A percentile compares a stretch with the other conserved stretches of the same genome.
phyloP scores from a whole-genome alignment of 2,329 filamentous ascomycete species.

The Sarocladium strictum region DNA sequence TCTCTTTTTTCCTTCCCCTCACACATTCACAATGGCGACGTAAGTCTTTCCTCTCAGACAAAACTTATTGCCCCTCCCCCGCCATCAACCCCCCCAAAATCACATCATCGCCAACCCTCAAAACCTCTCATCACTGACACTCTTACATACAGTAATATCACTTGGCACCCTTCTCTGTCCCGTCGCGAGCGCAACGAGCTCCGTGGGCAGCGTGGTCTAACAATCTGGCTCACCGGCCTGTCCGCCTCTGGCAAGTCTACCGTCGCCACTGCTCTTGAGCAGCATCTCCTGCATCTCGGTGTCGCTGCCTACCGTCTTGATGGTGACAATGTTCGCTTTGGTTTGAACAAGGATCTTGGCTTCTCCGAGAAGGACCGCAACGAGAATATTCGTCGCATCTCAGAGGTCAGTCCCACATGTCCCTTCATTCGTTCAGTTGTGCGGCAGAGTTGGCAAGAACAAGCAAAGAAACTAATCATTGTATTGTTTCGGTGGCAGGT shows the following conservation, averaged over 20 bases:
- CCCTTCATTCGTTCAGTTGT: too few relatives aligned
- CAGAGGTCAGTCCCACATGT: slow-evolving; percentile 49
- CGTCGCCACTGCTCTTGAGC: slow-evolving; percentile 91
- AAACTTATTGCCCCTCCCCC: slow-evolving; percentile 4
- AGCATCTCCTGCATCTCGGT: slow-evolving; percentile 84
- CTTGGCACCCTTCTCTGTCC: slow-evolving; percentile 79
- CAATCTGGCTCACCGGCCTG: slow-evolving; percentile 96
- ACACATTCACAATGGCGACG: slow-evolving; percentile 26
- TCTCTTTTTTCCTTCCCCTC: background rate
- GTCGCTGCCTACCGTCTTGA: slow-evolving; percentile 87
- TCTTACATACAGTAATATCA: slow-evolving; percentile 64
- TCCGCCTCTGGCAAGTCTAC: slow-evolving; percentile 97
- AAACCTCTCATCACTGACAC: slow-evolving; percentile 10
- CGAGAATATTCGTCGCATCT: slow-evolving; percentile 96
- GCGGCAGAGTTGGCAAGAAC: background rate
- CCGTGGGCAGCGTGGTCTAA: slow-evolving; percentile 83
- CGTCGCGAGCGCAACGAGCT: slow-evolving; percentile 67
- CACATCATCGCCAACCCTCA: background rate
- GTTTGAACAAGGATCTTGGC: slow-evolving; percentile 94
- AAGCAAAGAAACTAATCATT: background rate
- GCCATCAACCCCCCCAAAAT: slow-evolving; percentile 13
- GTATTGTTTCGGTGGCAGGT: too few relatives aligned
- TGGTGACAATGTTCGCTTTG: slow-evolving; percentile 97
- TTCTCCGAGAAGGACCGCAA: slow-evolving; percentile 91
- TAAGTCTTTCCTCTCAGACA: slow-evolving; percentile 17